These are phyloP conservation scores for Irpex lacteus DNA, from an alignment of 1,284 basidiomycete genomes.

Conservation along the genomic window DNA sequence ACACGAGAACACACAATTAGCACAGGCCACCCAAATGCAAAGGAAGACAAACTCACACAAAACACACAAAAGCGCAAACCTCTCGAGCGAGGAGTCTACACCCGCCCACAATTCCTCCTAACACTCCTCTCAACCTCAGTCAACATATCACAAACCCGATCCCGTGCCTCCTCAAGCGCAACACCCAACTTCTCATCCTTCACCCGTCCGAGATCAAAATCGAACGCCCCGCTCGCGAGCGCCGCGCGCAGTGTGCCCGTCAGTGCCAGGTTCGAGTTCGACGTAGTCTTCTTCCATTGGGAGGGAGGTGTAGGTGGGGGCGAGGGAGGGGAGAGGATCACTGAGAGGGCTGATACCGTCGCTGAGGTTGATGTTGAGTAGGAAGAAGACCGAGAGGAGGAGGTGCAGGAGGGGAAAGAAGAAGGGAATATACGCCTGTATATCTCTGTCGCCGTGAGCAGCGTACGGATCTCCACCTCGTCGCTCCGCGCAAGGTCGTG, in stretches of 20 bases:
- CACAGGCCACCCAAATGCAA: too few species aligned
- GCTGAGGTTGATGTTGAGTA: too few species aligned
- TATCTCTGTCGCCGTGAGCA: constrained; percentile 55
- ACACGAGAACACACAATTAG: too few species aligned
- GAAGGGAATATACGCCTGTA: constrained; percentile 57
- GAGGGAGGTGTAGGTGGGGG: constrained; percentile 45
- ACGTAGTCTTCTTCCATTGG: constrained; percentile 8
- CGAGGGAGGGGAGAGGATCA: constrained; percentile 44
- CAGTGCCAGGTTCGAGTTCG: constrained; percentile 36
- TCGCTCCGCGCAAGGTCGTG: constrained; percentile 31
- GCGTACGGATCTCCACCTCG: constrained; percentile 43
- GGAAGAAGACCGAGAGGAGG: neutral
- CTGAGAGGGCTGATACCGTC: constrained; percentile 27
- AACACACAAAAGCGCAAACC: too few species aligned
- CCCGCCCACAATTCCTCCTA: constrained; percentile 6
- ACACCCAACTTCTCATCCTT: constrained; percentile 30
- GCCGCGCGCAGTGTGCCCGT: constrained; percentile 44
- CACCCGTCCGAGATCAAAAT: constrained; percentile 32
- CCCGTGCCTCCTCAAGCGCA: constrained; percentile 62
- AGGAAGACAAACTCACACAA: too few species aligned
- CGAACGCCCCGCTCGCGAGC: constrained; percentile 61
- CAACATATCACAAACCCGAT: constrained; percentile 65
- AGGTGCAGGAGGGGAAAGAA: constrained; percentile 29
- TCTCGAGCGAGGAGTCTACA: too few species aligned
- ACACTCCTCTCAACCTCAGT: constrained; percentile 35